Evolutionary conservation across 305 asterid genomes (phyloP), one percentile per base, ranked within the genome.

Genomic region (Ajuga reptans): DNA sequence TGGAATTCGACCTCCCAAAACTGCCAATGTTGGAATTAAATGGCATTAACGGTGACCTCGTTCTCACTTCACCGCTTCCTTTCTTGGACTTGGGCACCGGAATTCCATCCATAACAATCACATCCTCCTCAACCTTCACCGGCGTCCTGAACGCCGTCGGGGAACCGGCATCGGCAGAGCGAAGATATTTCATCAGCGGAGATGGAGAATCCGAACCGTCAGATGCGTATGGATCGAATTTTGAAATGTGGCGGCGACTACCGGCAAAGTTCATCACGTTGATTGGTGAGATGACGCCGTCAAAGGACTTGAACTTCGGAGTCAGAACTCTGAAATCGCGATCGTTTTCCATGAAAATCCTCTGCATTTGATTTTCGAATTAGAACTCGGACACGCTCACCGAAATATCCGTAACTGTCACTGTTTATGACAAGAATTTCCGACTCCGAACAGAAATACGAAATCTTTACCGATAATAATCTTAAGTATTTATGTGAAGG

Each of bases 121-220:
- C 96, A 52, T 84, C 95, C 79, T 87, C 95, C 86, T 87, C 91
- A n/a, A 82, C 77, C 76, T 86, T 86, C 74, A 84, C 71, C 71
- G 85, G 86, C 71, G 82, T 55, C 18, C 16, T 47, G 70, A 79
- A 80, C 57, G 69, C 18, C 59, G 86, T 64, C 43, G 82, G 51
- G 31, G 79, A 75, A 47, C 15, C 17, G 77, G 75, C 65, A 72
- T 83, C 80, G 59, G 67, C 68, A 37, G 80, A 74, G 71, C 75
- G 52, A 9, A 82, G 76, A 76, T 80, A 78, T 17, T 72, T 84
- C 70, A 81, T 51, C 36, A 85, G 75, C 64, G 89, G 82, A 45
- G 96, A 83, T 5, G 90, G 79, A 52, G 85, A 76, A 75, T 64
- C 76, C 4, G 88, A 77, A 59, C 83, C 58, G 68, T 82, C 87